Percentiles rank a stretch among this genome's conserved stretches.
These are phyloP conservation scores for Fusarium austroafricanum DNA, from an alignment of 2,329 filamentous ascomycete genomes.

Conservation along the genomic window DNA sequence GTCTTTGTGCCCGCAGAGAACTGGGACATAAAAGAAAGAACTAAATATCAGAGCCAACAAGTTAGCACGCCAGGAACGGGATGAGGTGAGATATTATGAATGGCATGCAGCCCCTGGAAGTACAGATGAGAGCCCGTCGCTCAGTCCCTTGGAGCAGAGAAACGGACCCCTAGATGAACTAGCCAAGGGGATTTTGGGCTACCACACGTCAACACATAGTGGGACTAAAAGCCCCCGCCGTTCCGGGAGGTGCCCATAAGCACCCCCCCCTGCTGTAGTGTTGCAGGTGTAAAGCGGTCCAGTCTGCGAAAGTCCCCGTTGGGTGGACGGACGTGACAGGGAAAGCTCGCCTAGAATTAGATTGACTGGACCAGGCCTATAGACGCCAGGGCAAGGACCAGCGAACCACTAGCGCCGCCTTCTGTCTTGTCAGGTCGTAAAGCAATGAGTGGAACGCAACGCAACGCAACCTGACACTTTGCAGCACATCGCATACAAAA, in stretches of 20 bases:
- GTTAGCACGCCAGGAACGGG: slow-evolving; percentile 41
- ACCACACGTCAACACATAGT: slow-evolving; percentile 29
- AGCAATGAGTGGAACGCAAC: neutral
- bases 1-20: slow-evolving; percentile 68
- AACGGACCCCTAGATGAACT: slow-evolving; percentile 24
- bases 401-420: slow-evolving; percentile 20
- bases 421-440: slow-evolving; percentile 25
- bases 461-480: slow-evolving; percentile 1
- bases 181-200: slow-evolving; percentile 32
- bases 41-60: slow-evolving; percentile 58
- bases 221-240: slow-evolving; percentile 28
- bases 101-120: slow-evolving; percentile 29
- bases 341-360: no score
- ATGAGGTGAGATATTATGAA: slow-evolving; percentile 45
- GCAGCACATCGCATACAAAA: slow-evolving; percentile 3
- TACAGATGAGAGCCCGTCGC: slow-evolving; percentile 3
- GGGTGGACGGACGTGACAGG: slow-evolving; percentile 2
- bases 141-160: slow-evolving; percentile 28
- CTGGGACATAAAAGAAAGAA: slow-evolving; percentile 89
- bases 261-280: slow-evolving; percentile 26
- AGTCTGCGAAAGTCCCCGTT: neutral
- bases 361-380: no score
- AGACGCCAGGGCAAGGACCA: no score
- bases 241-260: slow-evolving; percentile 23
- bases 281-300: slow-evolving; percentile 25